These are phyloP conservation scores for Peterozyma xylosa DNA, from an alignment of 805 yeast species.

Conservation along the genomic window DNA sequence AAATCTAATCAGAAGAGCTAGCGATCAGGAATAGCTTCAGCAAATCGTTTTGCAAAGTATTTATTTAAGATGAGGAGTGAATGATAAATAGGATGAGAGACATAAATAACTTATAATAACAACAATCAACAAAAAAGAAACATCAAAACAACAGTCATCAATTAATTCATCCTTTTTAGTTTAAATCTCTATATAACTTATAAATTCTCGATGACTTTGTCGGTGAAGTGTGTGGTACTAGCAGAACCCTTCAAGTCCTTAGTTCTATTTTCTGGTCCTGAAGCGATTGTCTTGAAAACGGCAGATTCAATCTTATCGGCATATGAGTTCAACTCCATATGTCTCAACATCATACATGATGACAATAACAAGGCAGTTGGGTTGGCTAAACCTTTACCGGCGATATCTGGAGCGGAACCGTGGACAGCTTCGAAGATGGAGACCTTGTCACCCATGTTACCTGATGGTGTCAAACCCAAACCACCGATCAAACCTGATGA, in stretches of 20 bases:
- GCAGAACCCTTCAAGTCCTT: conserved; percentile 94
- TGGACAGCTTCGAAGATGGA: conserved; percentile 99
- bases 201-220: conserved; percentile 78
- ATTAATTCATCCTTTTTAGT: too few relatives aligned
- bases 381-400: conserved; percentile 98
- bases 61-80: too few relatives aligned
- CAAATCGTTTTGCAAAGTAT: too few relatives aligned
- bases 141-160: too few relatives aligned
- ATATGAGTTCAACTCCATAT: conserved; percentile 73
- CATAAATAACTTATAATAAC: too few relatives aligned
- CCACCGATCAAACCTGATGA: conserved; percentile 98
- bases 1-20: too few relatives aligned
- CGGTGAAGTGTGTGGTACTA: conserved; percentile 81
- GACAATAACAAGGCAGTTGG: conserved; percentile 98
- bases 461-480: conserved; percentile 97
- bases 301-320: conserved; percentile 88
- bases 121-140: too few relatives aligned
- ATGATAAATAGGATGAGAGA: too few relatives aligned
- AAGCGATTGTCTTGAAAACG: conserved; percentile 82
- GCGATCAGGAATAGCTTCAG: too few relatives aligned
- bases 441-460: conserved; percentile 98
- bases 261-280: conserved; percentile 94
- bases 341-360: conserved; percentile 87
- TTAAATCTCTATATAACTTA: conserved; percentile 19
- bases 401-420: conserved; percentile 99